Base-by-base conservation (phyloP, 192 early-diverging fungal genomes). In the Podila verticillata region DNA sequence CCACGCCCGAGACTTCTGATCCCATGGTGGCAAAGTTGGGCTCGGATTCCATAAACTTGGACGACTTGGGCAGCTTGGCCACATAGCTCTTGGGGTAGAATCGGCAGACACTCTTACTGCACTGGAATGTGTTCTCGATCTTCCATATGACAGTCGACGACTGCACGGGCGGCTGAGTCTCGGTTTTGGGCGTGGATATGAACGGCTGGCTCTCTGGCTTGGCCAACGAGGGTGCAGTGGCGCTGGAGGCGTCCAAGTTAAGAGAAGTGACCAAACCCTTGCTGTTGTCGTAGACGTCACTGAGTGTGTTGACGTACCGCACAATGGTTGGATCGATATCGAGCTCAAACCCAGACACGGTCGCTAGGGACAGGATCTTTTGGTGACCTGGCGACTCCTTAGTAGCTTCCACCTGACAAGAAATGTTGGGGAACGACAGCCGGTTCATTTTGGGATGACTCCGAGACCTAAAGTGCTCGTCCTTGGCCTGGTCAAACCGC, bases 271-370 rank as follows among this genome's bases (percentile, higher is more conserved):
- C 89, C 31, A 86, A 79, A 56, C 80, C 85, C 82, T 84, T 86
- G 54, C 90, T 90, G 35, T 74, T 82, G 32, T 85, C 83, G 69
- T 92, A 93, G 22, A 95, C 90, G 19, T 84, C 87, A 17, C 73
- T 82, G 9, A 95, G 82, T 15, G 77, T 84, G 72, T 90, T 92
- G 61, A 92, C 78, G 78, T 93, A 88, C 19, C 88, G 87, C 0
- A 91, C 84, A 63, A 95, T 86, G 15, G 79, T 82, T 13, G 91
- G 87, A 63, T 93, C 92, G 35, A 95, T 72, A 44, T 94, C 90
- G 10, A 95, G 65, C 57, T 92, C 88, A 70, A 95, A 95, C 5
- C 94, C 94, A 48, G 86, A 83, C 4, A 94, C 89, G 5, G 85
- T 68, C 2, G 91, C 88, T 63, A 87, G 73, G n/a, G 91, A 80